Conservation (phyloP, 2,329 filamentous ascomycete genomes). For the Volutella citrinella region DNA sequence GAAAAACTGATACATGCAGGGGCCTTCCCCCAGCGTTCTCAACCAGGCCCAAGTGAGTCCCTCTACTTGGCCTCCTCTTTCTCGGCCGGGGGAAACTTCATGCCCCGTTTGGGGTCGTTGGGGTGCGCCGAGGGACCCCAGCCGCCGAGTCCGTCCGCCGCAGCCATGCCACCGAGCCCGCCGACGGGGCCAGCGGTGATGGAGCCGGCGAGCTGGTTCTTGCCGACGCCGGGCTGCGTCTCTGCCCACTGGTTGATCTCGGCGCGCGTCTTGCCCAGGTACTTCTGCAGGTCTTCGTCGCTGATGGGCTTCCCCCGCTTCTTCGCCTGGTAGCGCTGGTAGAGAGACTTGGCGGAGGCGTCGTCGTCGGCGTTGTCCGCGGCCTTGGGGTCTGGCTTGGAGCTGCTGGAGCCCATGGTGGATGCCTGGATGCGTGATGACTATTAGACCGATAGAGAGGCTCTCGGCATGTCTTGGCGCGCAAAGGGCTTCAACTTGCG, state of each 20-base stretch:
- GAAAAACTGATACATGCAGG: no score
- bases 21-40: no score
- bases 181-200: slow-evolving; percentile 26
- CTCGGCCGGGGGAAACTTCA: slow-evolving; percentile 37
- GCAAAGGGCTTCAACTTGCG: no score
- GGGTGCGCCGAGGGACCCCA: slow-evolving; percentile 31
- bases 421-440: no score
- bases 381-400: no score
- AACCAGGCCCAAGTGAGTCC: background rate
- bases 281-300: slow-evolving; percentile 39
- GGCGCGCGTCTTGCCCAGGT: slow-evolving; percentile 37
- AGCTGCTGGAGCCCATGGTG: slow-evolving; percentile 13
- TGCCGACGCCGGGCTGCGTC: slow-evolving; percentile 36
- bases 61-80: slow-evolving; percentile 1
- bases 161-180: slow-evolving; percentile 28
- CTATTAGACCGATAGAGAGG: no score
- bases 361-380: slow-evolving; percentile 2
- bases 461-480: no score
- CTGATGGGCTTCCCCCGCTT: slow-evolving; percentile 30
- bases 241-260: slow-evolving; percentile 37
- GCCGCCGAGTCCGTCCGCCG: slow-evolving; percentile 30
- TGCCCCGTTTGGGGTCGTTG: slow-evolving; percentile 24
- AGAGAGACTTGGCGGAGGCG: slow-evolving; percentile 24
- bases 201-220: slow-evolving; percentile 37
- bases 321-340: slow-evolving; percentile 29